Base-by-base conservation (phyloP, 2,329 filamentous ascomycete species). In the Leptosphaerulina australis region DNA sequence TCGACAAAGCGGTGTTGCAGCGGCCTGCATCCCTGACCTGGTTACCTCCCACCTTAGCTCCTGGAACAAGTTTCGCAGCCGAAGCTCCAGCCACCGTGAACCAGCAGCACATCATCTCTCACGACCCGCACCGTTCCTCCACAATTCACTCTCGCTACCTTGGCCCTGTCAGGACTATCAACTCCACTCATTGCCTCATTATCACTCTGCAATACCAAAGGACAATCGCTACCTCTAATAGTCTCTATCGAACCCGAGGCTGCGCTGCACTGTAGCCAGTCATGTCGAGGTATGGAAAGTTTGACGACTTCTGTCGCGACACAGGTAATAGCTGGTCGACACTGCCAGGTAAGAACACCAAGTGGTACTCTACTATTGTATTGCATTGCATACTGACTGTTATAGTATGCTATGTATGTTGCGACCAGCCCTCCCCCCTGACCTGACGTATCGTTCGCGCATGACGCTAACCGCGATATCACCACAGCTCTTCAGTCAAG, bases 401-500 rank as follows among this genome's bases (percentile, higher is more conserved):
- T 30, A 40, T 68, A 67, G 76, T 80, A 44, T 81, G 78, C 71
- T 79, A 80, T 70, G 74, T 77, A 75, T 49, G 74, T 73, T 57
- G 61, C 53, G 17, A 40, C 36, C 25, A n/a, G 15, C 41, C 35
- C 20, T 49, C 31, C 48, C 49, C 52, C 49, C 41, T 45, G 51
- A 47, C 28, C 29, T 52, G 21, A 12, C 24, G 41, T 47, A 25
- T 53, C 53, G 44, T 55, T 56, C 41, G 40, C 52, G 33, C 48
- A 38, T 50, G 40, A 53, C 57, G 59, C 71, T 72, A 67, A 72
- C 61, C 56, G 43, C 46, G 26, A 41, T 40, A 22, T 51, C 21
- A 41, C 50, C 26, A 58, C 64, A 91, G 86, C 81, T 96, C 62
- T 85, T 93, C 66, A 78, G 81, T 58, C 63, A 77, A 66, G 75